phyloP scores from a whole-genome alignment of 345 rosid species.

The Luvunga scandens region DNA sequence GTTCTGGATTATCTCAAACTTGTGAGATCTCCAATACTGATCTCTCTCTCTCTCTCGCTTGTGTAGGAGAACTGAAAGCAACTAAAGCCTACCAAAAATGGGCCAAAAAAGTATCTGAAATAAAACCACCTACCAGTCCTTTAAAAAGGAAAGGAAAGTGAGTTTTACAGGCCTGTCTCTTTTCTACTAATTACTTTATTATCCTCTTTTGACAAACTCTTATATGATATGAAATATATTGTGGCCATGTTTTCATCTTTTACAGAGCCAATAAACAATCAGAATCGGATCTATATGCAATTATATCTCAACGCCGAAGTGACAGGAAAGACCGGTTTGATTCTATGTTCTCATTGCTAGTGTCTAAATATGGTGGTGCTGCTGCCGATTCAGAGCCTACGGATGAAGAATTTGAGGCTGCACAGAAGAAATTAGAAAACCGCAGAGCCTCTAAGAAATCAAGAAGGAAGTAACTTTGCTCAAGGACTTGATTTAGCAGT shows the following conservation, averaged over 20 bases:
- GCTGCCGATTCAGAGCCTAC: conserved; percentile 53
- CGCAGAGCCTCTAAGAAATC: conserved; percentile 46
- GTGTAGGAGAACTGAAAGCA: conserved; percentile 62
- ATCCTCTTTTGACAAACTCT: background rate
- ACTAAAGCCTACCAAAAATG: conserved; percentile 83
- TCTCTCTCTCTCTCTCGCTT: background rate
- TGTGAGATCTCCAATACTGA: background rate
- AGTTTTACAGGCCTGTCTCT: conserved; percentile 18
- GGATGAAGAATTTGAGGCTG: conserved; percentile 94
- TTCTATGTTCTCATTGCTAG: conserved; percentile 80
- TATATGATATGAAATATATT: background rate
- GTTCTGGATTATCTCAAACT: background rate
- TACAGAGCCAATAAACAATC: conserved; percentile 48
- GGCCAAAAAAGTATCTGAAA: conserved; percentile 63
- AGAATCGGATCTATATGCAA: conserved; percentile 54
- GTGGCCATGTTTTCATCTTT: background rate
- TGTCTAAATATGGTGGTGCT: conserved; percentile 64
- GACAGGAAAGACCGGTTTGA: conserved; percentile 69
- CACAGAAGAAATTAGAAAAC: conserved; percentile 60
- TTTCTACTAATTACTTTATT: background rate
- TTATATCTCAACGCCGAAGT: conserved; percentile 59
- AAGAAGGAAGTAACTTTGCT: conserved; percentile 35
- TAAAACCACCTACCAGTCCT: conserved; percentile 70
- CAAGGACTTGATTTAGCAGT: conserved; percentile 3
- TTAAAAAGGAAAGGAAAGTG: conserved; percentile 53